phyloP scores from a whole-genome alignment of 352 stramenopile species.

The Pythium aristosporum region DNA sequence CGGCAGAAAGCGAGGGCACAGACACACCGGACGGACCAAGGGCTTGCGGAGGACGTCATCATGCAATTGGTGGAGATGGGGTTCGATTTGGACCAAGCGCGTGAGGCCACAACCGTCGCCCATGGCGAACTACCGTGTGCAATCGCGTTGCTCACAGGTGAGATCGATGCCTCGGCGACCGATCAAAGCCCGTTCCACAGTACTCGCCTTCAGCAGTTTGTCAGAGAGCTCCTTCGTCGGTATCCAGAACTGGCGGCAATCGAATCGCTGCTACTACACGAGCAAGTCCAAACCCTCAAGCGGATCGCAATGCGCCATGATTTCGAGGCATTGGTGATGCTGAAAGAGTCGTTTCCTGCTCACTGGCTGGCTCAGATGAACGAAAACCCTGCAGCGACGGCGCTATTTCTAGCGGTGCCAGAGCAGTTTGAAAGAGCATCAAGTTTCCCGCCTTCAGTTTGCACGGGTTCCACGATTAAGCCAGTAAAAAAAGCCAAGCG shows the following conservation, averaged over 20 bases:
- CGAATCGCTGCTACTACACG: conserved; percentile 22
- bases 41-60: background rate
- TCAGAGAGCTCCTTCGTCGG: conserved; percentile 8
- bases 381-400: conserved; percentile 40
- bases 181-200: background rate
- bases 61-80: conserved; percentile 69
- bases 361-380: conserved; percentile 42
- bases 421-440: conserved; percentile 12
- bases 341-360: conserved; percentile 47
- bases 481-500: background rate
- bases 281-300: conserved; percentile 32
- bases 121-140: conserved; percentile 39
- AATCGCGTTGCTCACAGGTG: conserved; percentile 40
- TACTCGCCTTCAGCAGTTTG: conserved; percentile 3
- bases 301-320: conserved; percentile 28
- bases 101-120: conserved; percentile 30
- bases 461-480: background rate
- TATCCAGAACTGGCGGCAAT: conserved; percentile 23
- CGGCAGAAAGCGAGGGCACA: background rate
- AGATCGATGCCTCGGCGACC: conserved; percentile 17
- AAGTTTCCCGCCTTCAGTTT: background rate
- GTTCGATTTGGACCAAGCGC: conserved; percentile 35
- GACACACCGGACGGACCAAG: background rate
- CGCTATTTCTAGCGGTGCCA: conserved; percentile 28
- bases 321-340: conserved; percentile 48